Evolutionary conservation across 306 rosid genomes (phyloP), one percentile per base, ranked within the genome.

Genomic region (Crataegus laevigata): DNA sequence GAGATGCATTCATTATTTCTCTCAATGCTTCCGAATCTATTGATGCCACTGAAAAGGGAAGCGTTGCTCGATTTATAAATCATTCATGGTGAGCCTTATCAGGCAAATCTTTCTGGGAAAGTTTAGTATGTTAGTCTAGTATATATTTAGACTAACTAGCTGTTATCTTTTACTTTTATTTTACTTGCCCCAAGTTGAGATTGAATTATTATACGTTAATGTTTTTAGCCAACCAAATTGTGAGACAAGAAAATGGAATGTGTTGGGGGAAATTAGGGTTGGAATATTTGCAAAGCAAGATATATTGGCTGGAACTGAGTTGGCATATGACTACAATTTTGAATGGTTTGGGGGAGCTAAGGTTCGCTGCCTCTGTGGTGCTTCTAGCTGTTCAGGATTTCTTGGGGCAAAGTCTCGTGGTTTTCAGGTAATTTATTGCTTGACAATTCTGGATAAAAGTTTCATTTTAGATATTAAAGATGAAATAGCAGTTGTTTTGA

Each of bases 371-470:
- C 96, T 88, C 60, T 94, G 98, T 85, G 98, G 98, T 79, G 94
- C 97, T 40, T 50, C 78, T 66, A 91, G 80, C 81, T 94, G 97
- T 76, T 91, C 93, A 21, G 98, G 96, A 85, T 94, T 94, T 68
- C 98, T 90, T 80, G 96, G 98, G 77, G 98, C 97, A 52, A 94
- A 91, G 78, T 94, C 97, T 75, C 98, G 96, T 72, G 98, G 96
- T 72, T 94, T 94, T 85, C 97, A 90, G 90, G 98, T 86, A 83
- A 40, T 75, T 22, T 26, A 18, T 38, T 72, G 51, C 6, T 54
- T 54, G 51, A 54, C 28, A 14, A 50, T 54, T 54, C 57, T 21
- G 34, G 65, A 30, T n/a, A 52, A 36, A 18, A 54, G 30, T 34
- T 54, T 15, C 47, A n/a, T 54, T 54, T 29, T 54, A 32, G 64